Base-by-base conservation (phyloP, 345 rosid species). In the Linum usitatissimum region DNA sequence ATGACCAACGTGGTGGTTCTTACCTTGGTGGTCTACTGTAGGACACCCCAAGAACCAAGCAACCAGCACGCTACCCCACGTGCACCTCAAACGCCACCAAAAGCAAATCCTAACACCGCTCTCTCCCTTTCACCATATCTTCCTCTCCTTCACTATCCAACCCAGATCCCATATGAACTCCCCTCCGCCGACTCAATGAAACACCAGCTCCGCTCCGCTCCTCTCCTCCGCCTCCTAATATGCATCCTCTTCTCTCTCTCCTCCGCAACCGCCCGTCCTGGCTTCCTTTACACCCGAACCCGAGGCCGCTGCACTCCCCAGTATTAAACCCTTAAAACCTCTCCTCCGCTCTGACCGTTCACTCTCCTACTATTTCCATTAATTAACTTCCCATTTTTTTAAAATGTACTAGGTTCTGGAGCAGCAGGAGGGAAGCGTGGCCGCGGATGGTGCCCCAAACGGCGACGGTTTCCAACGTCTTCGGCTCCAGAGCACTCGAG, bases 291-390 rank as follows among this genome's bases (percentile, higher is more conserved):
- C 82, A 68, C 86, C 1, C 73, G 97, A 78, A 60, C 73, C 75
- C 72, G 83, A 78, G 96, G 88, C 75, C 71, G 83, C 72, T 91
- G 97, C 87, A 84, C 97, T 60, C 90, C 96, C 2, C 86, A 83
- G 93, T 84, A 65, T 65, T 61, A 83, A 90, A 23, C 28, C 28
- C 28, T 2, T 84, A 63, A 67, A 62, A 12, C 48, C 28, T 1
- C 55, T 21, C 2, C n/a, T 14, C 23, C 64, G 14, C 65, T 55
- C 42, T 30, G n/a, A 34, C 15, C 61, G 1, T 70, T 6, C 34
- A 48, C 23, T 49, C 59, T 15, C 60, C 10, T n/a, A 31, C 19
- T 0, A 4, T 20, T 36, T 6, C 30, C 53, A n/a, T 1, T 13
- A 0, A 6, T 18, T 12, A 30, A 9, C 56, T 34, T 34, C 38